phyloP scores from a whole-genome alignment of 2,329 filamentous ascomycete genomes.

The Phialophora chinensis region DNA sequence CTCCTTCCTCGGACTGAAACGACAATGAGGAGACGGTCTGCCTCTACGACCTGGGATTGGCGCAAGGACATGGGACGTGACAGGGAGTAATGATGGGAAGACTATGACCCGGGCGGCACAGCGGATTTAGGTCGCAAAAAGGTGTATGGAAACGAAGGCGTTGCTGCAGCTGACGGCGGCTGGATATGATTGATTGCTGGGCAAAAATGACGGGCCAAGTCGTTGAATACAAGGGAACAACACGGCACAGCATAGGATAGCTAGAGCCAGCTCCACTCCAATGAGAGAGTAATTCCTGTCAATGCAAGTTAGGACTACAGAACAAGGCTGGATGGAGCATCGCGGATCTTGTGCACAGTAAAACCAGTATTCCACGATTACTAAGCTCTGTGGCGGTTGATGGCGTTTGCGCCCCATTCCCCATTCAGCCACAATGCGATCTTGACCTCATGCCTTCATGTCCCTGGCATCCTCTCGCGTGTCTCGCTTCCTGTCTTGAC shows the following conservation, averaged over 20 bases:
- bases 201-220: neutral
- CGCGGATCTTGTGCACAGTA: neutral
- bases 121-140: neutral
- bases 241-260: neutral
- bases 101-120: neutral
- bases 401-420: neutral
- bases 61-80: neutral
- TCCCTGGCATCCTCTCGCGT: neutral
- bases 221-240: neutral
- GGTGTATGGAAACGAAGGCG: conserved; percentile 1
- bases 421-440: neutral
- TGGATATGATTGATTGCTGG: neutral
- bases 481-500: neutral
- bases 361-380: neutral
- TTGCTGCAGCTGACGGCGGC: neutral
- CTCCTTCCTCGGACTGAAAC: conserved; percentile 1
- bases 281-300: neutral
- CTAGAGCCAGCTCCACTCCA: neutral
- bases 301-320: neutral
- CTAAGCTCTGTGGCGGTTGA: neutral
- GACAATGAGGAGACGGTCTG: neutral
- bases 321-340: too few relatives aligned
- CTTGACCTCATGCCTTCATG: neutral
- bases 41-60: neutral
- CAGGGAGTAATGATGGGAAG: neutral